Evolutionary conservation across 768 basidiomycete species (phyloP), one percentile per base, ranked within the genome.

Genomic region (Leccinum truebloodii): DNA sequence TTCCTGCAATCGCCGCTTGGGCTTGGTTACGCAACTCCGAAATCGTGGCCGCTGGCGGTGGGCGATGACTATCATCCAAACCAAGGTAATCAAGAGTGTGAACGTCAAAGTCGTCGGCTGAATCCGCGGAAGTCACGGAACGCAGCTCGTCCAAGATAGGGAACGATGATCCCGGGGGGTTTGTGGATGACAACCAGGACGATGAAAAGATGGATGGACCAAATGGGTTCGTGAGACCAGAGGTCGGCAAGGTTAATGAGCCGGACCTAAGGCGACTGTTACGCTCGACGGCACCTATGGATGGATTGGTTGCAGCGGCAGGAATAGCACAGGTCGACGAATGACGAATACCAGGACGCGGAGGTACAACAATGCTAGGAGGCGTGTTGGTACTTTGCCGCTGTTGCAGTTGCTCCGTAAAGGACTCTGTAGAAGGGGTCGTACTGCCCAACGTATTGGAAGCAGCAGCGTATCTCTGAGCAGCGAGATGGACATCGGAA

Each of bases 31-130:
- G 88, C 62, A 95, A 78, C 75, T 95, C 95, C 20, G 91, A 86
- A 62, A 95, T 87, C 41, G 93, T 94, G 12, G 93, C 94, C 6
- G 93, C 91, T 3, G 88, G 88, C n/a, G 90, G 72, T 54, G 84
- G 86, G 55, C 88, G 83, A 65, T 83, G 80, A 58, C 80, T 77
- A 63, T 94, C 95, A 67, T 95, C 96, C 67, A 98, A 81, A 49
- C 96, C 96, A 54, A 98, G 90, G 75, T 98, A 98, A 75, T 97
- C 95, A 62, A 98, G 84, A 28, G 96, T 98, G 70, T 94, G 93
- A 50, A 95, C 91, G 67, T 94, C 91, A 73, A 93, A 92, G 54
- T 94, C 90, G 57, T 97, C 95, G 24, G 84, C 80, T 20, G 89
- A 89, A 71, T 92, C 90, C 63, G 85, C 85, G 49, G 91, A 92